phyloP scores from a whole-genome alignment of 2,329 filamentous ascomycete genomes.

The Arthrobotrys sinensis region DNA sequence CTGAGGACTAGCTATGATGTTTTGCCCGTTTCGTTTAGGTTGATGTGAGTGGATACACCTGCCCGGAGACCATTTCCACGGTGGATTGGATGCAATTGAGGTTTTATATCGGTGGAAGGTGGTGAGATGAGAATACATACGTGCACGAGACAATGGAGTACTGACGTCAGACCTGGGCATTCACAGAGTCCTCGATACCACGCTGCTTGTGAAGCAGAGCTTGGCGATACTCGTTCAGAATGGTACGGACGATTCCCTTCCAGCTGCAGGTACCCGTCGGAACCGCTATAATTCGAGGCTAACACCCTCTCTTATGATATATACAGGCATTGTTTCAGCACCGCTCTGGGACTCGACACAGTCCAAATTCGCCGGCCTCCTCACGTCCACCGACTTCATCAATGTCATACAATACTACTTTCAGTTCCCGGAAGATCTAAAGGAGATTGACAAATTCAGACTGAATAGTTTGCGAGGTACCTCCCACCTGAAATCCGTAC shows the following conservation, averaged over 20 bases:
- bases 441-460: conserved; percentile 92
- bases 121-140: not conserved
- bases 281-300: not conserved
- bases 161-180: not conserved
- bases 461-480: conserved; percentile 90
- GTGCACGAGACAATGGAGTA: not conserved
- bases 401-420: conserved; percentile 99
- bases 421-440: conserved; percentile 91
- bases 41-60: conserved; percentile 73
- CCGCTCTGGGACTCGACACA: conserved; percentile 96
- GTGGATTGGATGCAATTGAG: conserved; percentile 1
- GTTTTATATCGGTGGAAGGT: not conserved
- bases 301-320: conserved; percentile 18
- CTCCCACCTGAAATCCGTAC: not conserved
- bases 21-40: conserved; percentile 91
- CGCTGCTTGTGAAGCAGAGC: conserved; percentile 96
- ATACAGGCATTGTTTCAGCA: conserved; percentile 91
- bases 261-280: conserved; percentile 35
- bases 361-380: conserved; percentile 91
- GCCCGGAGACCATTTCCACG: not conserved
- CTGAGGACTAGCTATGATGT: conserved; percentile 98
- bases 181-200: conserved; percentile 83
- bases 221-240: conserved; percentile 96
- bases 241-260: conserved; percentile 72
- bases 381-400: conserved; percentile 97